Conservation (phyloP, 2,329 filamentous ascomycete genomes). For the Corinectria fuckeliana region DNA sequence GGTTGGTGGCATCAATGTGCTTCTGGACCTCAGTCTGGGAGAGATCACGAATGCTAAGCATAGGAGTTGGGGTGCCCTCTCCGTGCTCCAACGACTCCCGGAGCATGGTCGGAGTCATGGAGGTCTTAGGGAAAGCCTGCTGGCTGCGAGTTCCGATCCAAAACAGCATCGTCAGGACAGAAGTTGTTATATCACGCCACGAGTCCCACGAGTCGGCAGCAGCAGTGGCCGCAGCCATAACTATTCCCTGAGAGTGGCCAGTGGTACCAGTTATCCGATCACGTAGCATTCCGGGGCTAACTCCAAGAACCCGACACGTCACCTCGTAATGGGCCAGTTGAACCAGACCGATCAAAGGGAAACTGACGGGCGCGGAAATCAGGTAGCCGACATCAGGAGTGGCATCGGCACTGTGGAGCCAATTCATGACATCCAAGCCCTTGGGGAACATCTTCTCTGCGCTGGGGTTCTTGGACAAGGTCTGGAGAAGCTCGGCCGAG, state of each 20-base stretch:
- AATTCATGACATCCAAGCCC: conserved; percentile 92
- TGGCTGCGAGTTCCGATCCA: conserved; percentile 98
- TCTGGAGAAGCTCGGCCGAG: conserved; percentile 87
- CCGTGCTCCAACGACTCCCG: conserved; percentile 94
- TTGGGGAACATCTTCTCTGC: conserved; percentile 97
- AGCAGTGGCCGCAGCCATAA: conserved; percentile 90
- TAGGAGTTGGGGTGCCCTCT: conserved; percentile 94
- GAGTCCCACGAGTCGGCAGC: conserved; percentile 93
- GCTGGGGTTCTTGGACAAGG: conserved; percentile 79
- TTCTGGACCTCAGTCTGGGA: conserved; percentile 88
- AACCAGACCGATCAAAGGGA: conserved; percentile 93
- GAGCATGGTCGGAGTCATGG: conserved; percentile 86
- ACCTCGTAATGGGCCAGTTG: conserved; percentile 96
- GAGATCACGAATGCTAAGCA: conserved; percentile 96
- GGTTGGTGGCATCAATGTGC: conserved; percentile 95
- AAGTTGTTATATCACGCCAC: conserved; percentile 79
- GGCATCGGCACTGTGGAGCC: conserved; percentile 87
- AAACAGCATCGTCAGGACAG: conserved; percentile 91
- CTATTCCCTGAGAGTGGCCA: conserved; percentile 95
- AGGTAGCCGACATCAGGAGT: conserved; percentile 95
- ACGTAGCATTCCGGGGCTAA: conserved; percentile 86
- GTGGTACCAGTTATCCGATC: conserved; percentile 87
- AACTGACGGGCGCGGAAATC: conserved; percentile 92
- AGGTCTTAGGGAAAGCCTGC: conserved; percentile 95
- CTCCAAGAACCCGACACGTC: conserved; percentile 88